phyloP scores from a whole-genome alignment of 352 stramenopile species.

The Pilasporangium apinafurcum region DNA sequence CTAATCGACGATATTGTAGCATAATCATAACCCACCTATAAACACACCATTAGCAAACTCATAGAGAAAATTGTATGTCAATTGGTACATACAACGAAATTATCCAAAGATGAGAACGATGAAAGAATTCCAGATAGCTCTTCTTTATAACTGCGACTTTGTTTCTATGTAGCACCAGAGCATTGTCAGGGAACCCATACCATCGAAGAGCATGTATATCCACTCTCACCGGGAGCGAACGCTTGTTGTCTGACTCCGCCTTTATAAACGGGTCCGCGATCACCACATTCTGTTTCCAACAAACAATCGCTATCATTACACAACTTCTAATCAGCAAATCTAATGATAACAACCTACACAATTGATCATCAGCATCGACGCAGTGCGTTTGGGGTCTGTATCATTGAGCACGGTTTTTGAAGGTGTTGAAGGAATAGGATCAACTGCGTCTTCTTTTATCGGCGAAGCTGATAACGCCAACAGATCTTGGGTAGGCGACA shows the following conservation, averaged over 20 bases:
- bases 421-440: no score
- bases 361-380: no score
- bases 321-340: no score
- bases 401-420: no score
- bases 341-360: no score
- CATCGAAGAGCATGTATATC: no score
- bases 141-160: constrained; percentile 26
- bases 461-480: no score
- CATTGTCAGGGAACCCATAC: no score
- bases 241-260: not conserved
- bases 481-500: no score
- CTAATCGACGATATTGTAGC: constrained; percentile 23
- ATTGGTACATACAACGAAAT: constrained; percentile 9
- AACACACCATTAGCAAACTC: not conserved
- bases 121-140: constrained; percentile 44
- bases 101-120: constrained; percentile 25
- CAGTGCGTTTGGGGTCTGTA: no score
- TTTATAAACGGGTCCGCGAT: constrained; percentile 24
- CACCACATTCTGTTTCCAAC: constrained; percentile 20
- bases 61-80: not conserved
- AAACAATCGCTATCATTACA: no score
- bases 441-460: no score
- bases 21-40: constrained; percentile 24
- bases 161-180: constrained; percentile 1
- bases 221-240: not conserved